These are phyloP conservation scores for Metschnikowia dekortorum DNA, from an alignment of 805 yeast genomes.

Conservation along the genomic window DNA sequence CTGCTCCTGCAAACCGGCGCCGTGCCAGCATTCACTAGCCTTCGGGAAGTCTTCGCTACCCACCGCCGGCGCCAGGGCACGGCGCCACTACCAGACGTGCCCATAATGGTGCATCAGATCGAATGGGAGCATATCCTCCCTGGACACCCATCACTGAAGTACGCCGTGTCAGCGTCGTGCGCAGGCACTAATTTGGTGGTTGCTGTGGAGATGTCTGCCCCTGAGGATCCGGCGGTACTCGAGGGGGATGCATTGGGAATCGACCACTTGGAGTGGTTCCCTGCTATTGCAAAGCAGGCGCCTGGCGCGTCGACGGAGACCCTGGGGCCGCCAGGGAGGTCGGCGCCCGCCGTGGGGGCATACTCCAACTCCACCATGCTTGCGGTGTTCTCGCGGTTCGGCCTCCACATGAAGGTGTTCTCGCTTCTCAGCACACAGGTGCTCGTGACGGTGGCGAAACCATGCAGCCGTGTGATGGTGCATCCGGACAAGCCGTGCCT, in stretches of 20 bases:
- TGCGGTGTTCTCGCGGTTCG: slow-evolving; percentile 24
- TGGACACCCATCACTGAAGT: slow-evolving; percentile 19
- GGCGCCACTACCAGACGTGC: not conserved
- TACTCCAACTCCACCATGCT: slow-evolving; percentile 32
- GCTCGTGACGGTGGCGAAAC: slow-evolving; percentile 31
- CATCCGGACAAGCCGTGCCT: slow-evolving; percentile 19
- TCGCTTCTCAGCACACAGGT: slow-evolving; percentile 35
- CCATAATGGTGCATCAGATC: not conserved
- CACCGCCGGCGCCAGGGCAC: not conserved
- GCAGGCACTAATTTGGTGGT: slow-evolving; percentile 18
- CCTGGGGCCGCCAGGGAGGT: too few species aligned
- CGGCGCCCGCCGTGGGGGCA: slow-evolving; percentile 17
- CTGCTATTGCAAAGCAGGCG: slow-evolving; percentile 11
- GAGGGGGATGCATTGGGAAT: slow-evolving; percentile 29
- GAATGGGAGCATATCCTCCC: slow-evolving; percentile 22
- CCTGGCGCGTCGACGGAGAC: too few species aligned
- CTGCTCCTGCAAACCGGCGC: not conserved
- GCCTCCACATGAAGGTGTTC: slow-evolving; percentile 29
- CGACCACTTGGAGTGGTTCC: slow-evolving; percentile 32
- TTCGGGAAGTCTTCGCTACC: not conserved
- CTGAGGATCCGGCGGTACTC: slow-evolving; percentile 26
- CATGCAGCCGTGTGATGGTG: slow-evolving; percentile 18
- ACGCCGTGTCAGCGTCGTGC: slow-evolving; percentile 24
- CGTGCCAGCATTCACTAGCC: not conserved
- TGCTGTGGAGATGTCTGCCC: slow-evolving; percentile 20